Base-by-base conservation (phyloP, 2,329 filamentous ascomycete genomes). In the Zymoseptoria crescenta region DNA sequence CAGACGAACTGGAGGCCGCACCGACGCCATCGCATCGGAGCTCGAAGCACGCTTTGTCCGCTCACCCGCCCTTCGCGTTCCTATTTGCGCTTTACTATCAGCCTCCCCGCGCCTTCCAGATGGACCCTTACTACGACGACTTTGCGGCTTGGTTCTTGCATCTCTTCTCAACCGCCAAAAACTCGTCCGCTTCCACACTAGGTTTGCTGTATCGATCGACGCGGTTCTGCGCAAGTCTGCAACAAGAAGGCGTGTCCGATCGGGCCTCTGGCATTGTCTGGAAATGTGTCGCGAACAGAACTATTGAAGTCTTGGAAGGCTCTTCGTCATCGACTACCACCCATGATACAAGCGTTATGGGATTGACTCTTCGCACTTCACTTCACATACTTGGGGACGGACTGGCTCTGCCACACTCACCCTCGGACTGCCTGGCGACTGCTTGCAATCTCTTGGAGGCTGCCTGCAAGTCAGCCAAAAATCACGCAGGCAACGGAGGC, bases 321-420 rank as follows among this genome's bases (percentile, higher is more conserved):
- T n/a, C 52, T 6, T 28, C 49, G 10, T 54, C 60, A 6, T 49
- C 49, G 7, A 53, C 56, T 56, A 55, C 56, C 7, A 56, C 60
- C 28, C 60, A 57, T 10, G 63, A 65, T 55, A 54, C 58, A 8
- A 56, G 58, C 24, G 53, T 62, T 28, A 59, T 63, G 57, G 64
- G 64, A 20, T 53, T 59, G 21, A 54, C 59, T 35, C 91, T 89
- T 64, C 85, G 87, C 8, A 83, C 87, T 55, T 76, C 88, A 24
- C 79, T 86, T 16, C 85, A 82, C 19, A 81, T 95, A 35, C 78
- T 96, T 2, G 81, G 86, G 66, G 76, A 80, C 64, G 85, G 88
- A 19, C 70, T 88, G 53, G 72, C 73, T 9, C 53, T 58, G n/a
- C 45, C 54, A 8, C 24, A 58, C 41, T 55, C 27, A 3, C 53